Evolutionary conservation across 2,329 filamentous ascomycete genomes (phyloP).

Genomic region (Cytospora piceicola): DNA sequence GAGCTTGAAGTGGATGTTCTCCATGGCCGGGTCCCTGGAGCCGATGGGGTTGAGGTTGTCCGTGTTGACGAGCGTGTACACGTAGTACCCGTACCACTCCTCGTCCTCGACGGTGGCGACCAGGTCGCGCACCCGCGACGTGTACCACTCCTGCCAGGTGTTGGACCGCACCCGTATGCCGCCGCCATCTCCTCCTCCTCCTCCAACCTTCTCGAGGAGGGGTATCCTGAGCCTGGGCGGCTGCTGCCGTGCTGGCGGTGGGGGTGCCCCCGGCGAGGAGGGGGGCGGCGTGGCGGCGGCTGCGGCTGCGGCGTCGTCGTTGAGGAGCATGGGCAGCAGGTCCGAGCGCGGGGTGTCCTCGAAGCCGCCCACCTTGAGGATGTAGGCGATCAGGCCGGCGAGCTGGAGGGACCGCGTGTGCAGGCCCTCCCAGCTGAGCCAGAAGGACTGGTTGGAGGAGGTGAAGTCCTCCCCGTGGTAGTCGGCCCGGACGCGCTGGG

Average conservation of each 20-base stretch:
- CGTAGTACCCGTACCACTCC: conserved; percentile 32
- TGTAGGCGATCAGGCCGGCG: conserved; percentile 29
- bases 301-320: not conserved
- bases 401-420: conserved; percentile 31
- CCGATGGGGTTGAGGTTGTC: conserved; percentile 20
- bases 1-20: conserved; percentile 30
- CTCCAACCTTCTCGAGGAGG: conserved; percentile 22
- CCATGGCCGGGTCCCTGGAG: conserved; percentile 30
- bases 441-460: conserved; percentile 29
- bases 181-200: not conserved
- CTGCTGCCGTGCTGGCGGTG: not conserved
- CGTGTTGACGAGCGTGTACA: conserved; percentile 26
- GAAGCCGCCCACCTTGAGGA: conserved; percentile 20
- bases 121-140: conserved; percentile 24
- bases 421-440: conserved; percentile 30
- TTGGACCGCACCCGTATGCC: conserved; percentile 15
- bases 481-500: conserved; percentile 26
- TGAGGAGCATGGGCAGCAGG: conserved; percentile 23
- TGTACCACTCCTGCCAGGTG: conserved; percentile 31
- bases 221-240: conserved; percentile 14
- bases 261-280: no score
- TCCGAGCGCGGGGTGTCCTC: conserved; percentile 30
- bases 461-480: conserved; percentile 24
- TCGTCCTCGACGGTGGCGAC: conserved; percentile 28
- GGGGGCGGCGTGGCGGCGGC: no score